Evolutionary conservation across 2,329 filamentous ascomycete species (phyloP).

Genomic region (Curvularia verruculosa): DNA sequence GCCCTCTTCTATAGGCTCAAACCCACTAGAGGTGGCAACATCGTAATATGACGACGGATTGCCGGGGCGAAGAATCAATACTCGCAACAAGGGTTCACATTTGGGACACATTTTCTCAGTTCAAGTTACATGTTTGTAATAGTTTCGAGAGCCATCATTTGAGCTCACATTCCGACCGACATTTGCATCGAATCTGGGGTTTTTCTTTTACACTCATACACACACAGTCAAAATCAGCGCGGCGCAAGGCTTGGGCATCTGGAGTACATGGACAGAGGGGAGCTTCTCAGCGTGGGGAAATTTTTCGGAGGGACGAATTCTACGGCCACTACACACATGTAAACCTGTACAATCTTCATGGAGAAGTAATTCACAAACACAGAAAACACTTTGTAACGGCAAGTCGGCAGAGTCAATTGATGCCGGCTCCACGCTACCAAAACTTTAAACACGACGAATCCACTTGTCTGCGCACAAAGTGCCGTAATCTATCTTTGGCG

Average conservation of each 20-base stretch:
- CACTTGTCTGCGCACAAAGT: conserved; percentile 5
- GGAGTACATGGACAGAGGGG: conserved; percentile 3
- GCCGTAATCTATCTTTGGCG: conserved; percentile 5
- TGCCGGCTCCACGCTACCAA: conserved; percentile 5
- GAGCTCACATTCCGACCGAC: conserved; percentile 8
- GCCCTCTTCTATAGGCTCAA: conserved; percentile 7
- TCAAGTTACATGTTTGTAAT: conserved; percentile 18
- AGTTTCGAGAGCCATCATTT: conserved; percentile 19
- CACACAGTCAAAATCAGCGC: conserved; percentile 7
- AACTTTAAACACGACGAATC: conserved; percentile 2
- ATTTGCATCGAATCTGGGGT: conserved; percentile 3
- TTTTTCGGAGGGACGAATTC: conserved; percentile 14
- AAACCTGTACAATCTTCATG: conserved; percentile 28
- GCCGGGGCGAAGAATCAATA: conserved; percentile 5
- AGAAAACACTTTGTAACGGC: conserved; percentile 4
- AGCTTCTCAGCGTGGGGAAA: conserved; percentile 4
- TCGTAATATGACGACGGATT: conserved; percentile 6
- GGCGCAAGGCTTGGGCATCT: conserved; percentile 19
- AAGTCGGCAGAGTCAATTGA: conserved; percentile 3
- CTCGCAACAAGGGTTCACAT: conserved; percentile 3
- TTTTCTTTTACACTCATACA: too few species aligned
- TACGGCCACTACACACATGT: conserved; percentile 22
- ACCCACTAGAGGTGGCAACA: background rate
- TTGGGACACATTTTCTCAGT: conserved; percentile 12
- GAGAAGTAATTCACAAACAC: conserved; percentile 14